A percentile compares a stretch with the other conserved stretches of the same genome.
phyloP scores from a whole-genome alignment of 345 rosid species.

The Lagerstroemia speciosa region DNA sequence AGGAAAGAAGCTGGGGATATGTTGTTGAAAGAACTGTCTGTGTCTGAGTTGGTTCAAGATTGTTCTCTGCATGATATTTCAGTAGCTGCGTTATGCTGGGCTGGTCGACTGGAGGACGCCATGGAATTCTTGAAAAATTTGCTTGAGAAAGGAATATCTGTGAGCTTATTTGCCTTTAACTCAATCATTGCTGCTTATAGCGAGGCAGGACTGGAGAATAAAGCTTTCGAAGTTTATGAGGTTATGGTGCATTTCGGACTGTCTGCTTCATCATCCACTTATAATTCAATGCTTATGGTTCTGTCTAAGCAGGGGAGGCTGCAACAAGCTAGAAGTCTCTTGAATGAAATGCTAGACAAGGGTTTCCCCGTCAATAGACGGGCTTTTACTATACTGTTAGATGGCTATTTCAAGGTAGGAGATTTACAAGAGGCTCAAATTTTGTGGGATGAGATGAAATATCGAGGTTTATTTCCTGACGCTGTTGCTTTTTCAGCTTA shows the following conservation, averaged over 20 bases:
- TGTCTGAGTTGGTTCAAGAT: slow-evolving; percentile 22
- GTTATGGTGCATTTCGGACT: slow-evolving; percentile 40
- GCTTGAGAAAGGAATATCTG: slow-evolving; percentile 51
- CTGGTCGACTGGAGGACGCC: slow-evolving; percentile 48
- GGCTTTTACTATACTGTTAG: slow-evolving; percentile 58
- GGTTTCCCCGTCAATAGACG: slow-evolving; percentile 39
- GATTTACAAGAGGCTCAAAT: slow-evolving; percentile 39
- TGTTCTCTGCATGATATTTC: slow-evolving; percentile 36
- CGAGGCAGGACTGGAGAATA: slow-evolving; percentile 37
- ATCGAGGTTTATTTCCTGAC: slow-evolving; percentile 45
- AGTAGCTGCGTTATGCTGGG: slow-evolving; percentile 63
- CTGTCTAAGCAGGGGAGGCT: slow-evolving; percentile 45
- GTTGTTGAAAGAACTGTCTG: slow-evolving; percentile 37
- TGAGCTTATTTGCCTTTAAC: slow-evolving; percentile 51
- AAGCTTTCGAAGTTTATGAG: slow-evolving; percentile 37
- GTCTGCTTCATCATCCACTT: slow-evolving; percentile 54
- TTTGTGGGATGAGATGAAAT: slow-evolving; percentile 58
- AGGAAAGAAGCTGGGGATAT: slow-evolving; percentile 38
- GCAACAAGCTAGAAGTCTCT: slow-evolving; percentile 41
- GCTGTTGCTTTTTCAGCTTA: slow-evolving; percentile 56
- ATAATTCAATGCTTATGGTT: slow-evolving; percentile 53
- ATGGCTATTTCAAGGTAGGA: slow-evolving; percentile 48
- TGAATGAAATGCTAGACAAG: slow-evolving; percentile 39
- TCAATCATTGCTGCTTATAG: slow-evolving; percentile 60
- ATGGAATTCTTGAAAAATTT: slow-evolving; percentile 30